Evolutionary conservation across 1,284 basidiomycete genomes (phyloP), one percentile per base, ranked within the genome.

Genomic region (Puccinia triticina): DNA sequence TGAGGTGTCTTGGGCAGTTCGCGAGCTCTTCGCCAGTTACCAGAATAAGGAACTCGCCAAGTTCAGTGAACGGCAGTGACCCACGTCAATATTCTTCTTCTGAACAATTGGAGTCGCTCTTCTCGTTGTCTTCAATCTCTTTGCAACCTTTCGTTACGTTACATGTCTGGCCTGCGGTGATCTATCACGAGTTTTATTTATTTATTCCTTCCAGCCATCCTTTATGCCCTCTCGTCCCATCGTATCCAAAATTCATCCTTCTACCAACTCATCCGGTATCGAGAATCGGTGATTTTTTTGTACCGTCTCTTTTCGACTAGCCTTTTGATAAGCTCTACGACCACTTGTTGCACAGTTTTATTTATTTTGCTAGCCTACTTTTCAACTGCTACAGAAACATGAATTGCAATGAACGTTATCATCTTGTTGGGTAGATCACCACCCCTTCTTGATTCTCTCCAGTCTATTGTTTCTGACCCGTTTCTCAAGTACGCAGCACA

Each of bases 1-100:
- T 32, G 59, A 64, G 32, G 75, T 77, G 16, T 66, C 59, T 29
- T 43, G 14, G 37, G 59, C 75, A 43, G 75, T 73, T n/a, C 71
- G 29, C 26, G 16, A 73, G 14, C 48, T 73, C 46, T 73, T 73
- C 71, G 46, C 12, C 2, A 73, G 71, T 55, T 73, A 73, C 26
- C 71, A 73, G 2, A 32, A 21, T 11, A 53, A 32, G 29, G 71
- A 73, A 40, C 29, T 21, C 8, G 18, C 34, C 64, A 66, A 43
- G 32, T 29, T 73, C 29, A 2, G n/a, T 37, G 48, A 55, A 37
- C 29, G 14, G 23, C 37, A n/a, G n/a, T 34, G 71, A 73, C n/a
- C 64, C 64, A 53, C 8, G 23, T 26, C 48, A 46, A 46, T 8
- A 46, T 48, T 34, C 11, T 37, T 26, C 29, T 23, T 12, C 40